A percentile compares a stretch with the other conserved stretches of the same genome.
phyloP scores from a whole-genome alignment of 192 early-diverging fungal species.

The Diversispora epigaea region DNA sequence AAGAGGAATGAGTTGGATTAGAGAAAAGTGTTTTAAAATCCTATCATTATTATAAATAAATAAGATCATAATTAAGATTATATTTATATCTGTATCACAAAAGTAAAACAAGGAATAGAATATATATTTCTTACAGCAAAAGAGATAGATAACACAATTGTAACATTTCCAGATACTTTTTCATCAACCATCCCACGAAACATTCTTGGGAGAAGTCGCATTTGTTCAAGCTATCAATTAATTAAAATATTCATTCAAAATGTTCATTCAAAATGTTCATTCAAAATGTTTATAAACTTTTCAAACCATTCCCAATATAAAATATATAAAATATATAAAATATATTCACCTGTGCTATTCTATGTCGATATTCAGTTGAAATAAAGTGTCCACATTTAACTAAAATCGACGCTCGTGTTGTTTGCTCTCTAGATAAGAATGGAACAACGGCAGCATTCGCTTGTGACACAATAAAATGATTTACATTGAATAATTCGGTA shows the following conservation, averaged over 20 bases:
- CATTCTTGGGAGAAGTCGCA: slow-evolving; percentile 59
- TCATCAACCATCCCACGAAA: slow-evolving; percentile 61
- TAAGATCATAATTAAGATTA: background rate
- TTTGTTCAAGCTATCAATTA: slow-evolving; percentile 51
- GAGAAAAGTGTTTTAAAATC: slow-evolving; percentile 68
- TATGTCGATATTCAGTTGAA: slow-evolving; percentile 60
- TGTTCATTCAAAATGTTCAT: too few species aligned
- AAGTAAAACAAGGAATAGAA: background rate
- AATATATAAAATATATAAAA: background rate
- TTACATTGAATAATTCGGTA: slow-evolving; percentile 80
- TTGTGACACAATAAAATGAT: slow-evolving; percentile 81
- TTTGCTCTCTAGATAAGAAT: slow-evolving; percentile 57
- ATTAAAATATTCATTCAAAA: background rate
- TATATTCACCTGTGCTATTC: slow-evolving; percentile 57
- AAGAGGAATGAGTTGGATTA: slow-evolving; percentile 62
- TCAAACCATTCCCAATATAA: background rate
- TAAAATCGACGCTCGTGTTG: slow-evolving; percentile 36
- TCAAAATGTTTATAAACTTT: background rate
- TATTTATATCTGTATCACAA: background rate
- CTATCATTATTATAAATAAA: slow-evolving; percentile 37
- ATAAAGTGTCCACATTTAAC: slow-evolving; percentile 51
- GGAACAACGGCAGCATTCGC: slow-evolving; percentile 70
- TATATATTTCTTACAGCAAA: slow-evolving; percentile 38
- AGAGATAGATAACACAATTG: slow-evolving; percentile 61
- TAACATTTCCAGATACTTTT: slow-evolving; percentile 67